Evolutionary conservation across 1,284 basidiomycete species (phyloP).

Genomic region (Violaceomyces palustris): DNA sequence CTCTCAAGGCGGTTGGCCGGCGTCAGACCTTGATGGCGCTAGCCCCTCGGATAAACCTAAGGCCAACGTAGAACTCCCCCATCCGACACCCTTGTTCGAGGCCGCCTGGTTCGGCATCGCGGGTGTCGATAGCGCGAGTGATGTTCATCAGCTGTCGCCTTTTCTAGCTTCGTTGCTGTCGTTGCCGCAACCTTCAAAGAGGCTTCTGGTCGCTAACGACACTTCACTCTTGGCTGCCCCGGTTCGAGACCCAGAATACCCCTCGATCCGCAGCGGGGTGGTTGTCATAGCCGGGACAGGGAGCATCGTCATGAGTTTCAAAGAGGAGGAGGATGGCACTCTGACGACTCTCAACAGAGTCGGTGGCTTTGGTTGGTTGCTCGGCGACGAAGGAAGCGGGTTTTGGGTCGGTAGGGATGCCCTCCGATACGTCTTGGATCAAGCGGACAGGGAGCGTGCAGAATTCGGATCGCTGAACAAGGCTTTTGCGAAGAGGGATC

Average conservation of each 20-base stretch:
- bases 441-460: conserved; percentile 13
- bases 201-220: conserved; percentile 32
- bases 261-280: conserved; percentile 6
- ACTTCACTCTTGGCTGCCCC: conserved; percentile 27
- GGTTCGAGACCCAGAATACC: conserved; percentile 2
- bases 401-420: conserved; percentile 26
- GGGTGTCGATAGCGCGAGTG: conserved; percentile 13
- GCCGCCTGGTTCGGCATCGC: conserved; percentile 41
- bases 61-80: no score
- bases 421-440: conserved; percentile 14
- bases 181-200: conserved; percentile 2
- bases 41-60: no score
- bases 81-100: background rate
- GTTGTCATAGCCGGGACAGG: conserved; percentile 40
- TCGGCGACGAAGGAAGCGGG: conserved; percentile 40
- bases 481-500: conserved; percentile 1
- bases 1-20: no score
- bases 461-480: no score
- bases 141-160: conserved; percentile 8
- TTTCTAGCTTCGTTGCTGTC: conserved; percentile 6
- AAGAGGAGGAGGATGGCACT: conserved; percentile 2
- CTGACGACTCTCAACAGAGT: conserved; percentile 6
- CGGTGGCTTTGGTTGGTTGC: conserved; percentile 36
- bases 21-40: no score
- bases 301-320: conserved; percentile 30